Base-by-base conservation (phyloP, 2,329 filamentous ascomycete species). In the Coleophoma crateriformis region DNA sequence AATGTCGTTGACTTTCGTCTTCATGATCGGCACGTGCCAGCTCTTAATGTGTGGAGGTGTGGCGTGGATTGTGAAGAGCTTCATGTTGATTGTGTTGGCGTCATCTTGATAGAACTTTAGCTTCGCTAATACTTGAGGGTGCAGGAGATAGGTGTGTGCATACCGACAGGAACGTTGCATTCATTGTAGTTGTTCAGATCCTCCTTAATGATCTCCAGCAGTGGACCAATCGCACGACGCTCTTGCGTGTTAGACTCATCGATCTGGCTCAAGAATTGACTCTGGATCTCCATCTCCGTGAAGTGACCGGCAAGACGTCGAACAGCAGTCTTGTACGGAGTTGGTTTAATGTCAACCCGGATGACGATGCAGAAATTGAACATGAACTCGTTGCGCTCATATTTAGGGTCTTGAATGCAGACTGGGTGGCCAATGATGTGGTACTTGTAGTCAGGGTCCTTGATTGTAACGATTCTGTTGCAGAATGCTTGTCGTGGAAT, bases 111-210 rank as follows among this genome's bases (percentile, higher is more conserved):
- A 27, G 5, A 27, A 19, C 20, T 47, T 61, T n/a, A 50, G 32
- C 17, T 27, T 27, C 8, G 27, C 2, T 2, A 4, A 7, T 27
- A 3, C 27, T 27, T 27, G 6, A 27, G 8, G 27, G 27, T 27
- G 27, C 2, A 27, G 27, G 8, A 10, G 27, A 27, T 27, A 3
- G 27, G 27, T 7, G 7, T 27, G 27, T 2, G 27, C 80, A 55
- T 71, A 91, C 88, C 88, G 55, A 96, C 92, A 0, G 91, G 91
- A 62, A 96, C 96, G 91, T 96, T 96, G 76, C 91, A 96, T 72
- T 99, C 94, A 64, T 89, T 91, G 64, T 96, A 99, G 61, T 95
- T 95, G 64, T 97, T 96, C 58, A 99, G 66, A 65, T 99, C 91
- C 69, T 96, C 83, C 64, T 84, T 84, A 50, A 87, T 77, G 53